Conservation (phyloP, 1,284 basidiomycete genomes). For the Bjerkandera adusta region DNA sequence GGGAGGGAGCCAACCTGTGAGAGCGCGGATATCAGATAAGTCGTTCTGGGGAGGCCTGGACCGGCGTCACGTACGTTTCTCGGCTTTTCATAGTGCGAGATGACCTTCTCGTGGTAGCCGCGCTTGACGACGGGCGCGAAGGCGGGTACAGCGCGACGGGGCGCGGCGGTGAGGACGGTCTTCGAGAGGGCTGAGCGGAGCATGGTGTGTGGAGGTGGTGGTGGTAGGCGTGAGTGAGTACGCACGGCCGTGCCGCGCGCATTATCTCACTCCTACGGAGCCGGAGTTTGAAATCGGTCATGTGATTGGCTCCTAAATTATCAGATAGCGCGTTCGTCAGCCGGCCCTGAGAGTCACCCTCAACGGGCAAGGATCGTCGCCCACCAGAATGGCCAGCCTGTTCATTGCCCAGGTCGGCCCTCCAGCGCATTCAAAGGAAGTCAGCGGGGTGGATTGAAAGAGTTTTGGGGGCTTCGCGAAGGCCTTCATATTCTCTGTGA, state of each 20-base stretch:
- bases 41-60: slow-evolving; percentile 21
- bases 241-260: slow-evolving; percentile 13
- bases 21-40: slow-evolving; percentile 58
- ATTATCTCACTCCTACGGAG: slow-evolving; percentile 5
- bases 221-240: slow-evolving; percentile 25
- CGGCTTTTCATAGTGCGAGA: slow-evolving; percentile 94
- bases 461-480: too few species aligned
- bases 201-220: slow-evolving; percentile 54
- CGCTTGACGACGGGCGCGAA: slow-evolving; percentile 55
- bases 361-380: not conserved
- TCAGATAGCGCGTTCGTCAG: too few species aligned
- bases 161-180: slow-evolving; percentile 43
- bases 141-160: slow-evolving; percentile 38
- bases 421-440: too few species aligned
- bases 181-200: slow-evolving; percentile 60
- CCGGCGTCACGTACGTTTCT: slow-evolving; percentile 72
- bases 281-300: slow-evolving; percentile 17
- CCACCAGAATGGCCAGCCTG: not conserved
- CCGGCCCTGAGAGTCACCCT: slow-evolving; percentile 1
- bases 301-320: slow-evolving; percentile 6
- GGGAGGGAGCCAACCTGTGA: slow-evolving; percentile 90
- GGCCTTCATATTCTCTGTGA: too few species aligned
- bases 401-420: too few species aligned
- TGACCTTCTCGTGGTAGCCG: slow-evolving; percentile 90
- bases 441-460: too few species aligned